These are phyloP conservation scores for Dipodascus albidus DNA, from an alignment of 805 yeast species.

Conservation along the genomic window DNA sequence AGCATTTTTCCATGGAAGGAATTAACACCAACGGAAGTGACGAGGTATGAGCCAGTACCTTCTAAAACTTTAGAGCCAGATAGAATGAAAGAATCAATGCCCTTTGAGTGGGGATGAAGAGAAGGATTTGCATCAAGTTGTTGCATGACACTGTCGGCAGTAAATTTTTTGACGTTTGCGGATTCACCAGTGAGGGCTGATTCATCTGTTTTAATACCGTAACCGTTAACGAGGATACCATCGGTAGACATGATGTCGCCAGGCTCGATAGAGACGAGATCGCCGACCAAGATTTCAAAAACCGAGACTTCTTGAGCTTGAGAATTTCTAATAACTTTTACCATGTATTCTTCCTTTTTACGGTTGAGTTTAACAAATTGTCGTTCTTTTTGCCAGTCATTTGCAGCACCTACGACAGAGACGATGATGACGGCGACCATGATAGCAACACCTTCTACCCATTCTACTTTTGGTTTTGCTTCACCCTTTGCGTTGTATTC, in stretches of 20 bases:
- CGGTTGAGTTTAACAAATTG: conserved; percentile 84
- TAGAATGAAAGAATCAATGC: conserved; percentile 70
- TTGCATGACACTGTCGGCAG: conserved; percentile 35
- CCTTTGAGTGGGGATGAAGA: conserved; percentile 25
- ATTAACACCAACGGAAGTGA: conserved; percentile 81
- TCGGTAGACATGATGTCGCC: conserved; percentile 95
- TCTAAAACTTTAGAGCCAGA: conserved; percentile 84
- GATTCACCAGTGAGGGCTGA: conserved; percentile 92
- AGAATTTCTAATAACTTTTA: conserved; percentile 68
- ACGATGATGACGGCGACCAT: conserved; percentile 84
- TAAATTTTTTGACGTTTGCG: conserved; percentile 59
- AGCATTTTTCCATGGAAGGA: conserved; percentile 90
- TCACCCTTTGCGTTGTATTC: conserved; percentile 71
- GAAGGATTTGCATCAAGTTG: conserved; percentile 21
- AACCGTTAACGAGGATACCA: conserved; percentile 58
- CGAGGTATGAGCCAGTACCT: conserved; percentile 78
- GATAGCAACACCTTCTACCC: conserved; percentile 99
- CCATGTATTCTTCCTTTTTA: conserved; percentile 73
- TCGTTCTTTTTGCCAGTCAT: conserved; percentile 91
- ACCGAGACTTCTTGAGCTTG: conserved; percentile 57
- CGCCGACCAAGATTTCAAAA: conserved; percentile 77
- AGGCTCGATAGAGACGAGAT: conserved; percentile 68
- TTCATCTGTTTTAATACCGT: conserved; percentile 77
- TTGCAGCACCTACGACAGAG: conserved; percentile 86
- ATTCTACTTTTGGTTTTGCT: conserved; percentile 73